A percentile compares a stretch with the other conserved stretches of the same genome.
Evolutionary conservation across 306 rosid species (phyloP).

Genomic region (Citrullus colocynthis): DNA sequence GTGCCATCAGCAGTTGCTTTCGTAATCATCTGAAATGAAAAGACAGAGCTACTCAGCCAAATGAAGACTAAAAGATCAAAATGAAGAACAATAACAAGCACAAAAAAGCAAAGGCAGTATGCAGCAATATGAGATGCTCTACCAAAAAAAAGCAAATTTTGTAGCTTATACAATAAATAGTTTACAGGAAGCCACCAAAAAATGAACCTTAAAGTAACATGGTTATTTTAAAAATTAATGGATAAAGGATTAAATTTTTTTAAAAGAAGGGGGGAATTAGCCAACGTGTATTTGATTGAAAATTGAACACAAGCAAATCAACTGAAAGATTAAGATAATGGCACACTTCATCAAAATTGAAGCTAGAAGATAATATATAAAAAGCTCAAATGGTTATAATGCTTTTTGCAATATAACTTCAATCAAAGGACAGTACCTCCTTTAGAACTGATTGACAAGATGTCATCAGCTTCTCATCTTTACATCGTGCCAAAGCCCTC

Average conservation of each 20-base stretch:
- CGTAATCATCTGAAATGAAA: slow-evolving; percentile 60
- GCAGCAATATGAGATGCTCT: not conserved
- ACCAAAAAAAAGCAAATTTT: not conserved
- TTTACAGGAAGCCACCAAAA: not conserved
- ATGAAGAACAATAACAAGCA: not conserved
- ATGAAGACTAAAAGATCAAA: slow-evolving; percentile 5
- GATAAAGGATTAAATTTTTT: not conserved
- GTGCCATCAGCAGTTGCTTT: slow-evolving; percentile 94
- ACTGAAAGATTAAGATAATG: not conserved
- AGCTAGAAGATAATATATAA: not conserved
- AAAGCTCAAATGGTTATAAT: not conserved
- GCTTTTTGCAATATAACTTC: slow-evolving; percentile 8
- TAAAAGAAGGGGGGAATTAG: not conserved
- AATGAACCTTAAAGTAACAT: not conserved
- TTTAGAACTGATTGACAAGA: slow-evolving; percentile 76
- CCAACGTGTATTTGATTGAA: not conserved
- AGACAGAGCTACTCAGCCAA: slow-evolving; percentile 4
- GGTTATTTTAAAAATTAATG: not conserved
- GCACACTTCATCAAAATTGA: not conserved
- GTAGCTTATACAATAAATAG: not conserved
- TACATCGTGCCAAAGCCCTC: slow-evolving; percentile 92
- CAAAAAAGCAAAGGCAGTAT: not conserved
- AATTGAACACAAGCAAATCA: not conserved
- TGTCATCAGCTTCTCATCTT: slow-evolving; percentile 71
- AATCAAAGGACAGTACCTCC: slow-evolving; percentile 43